Conservation (phyloP, 495 filamentous ascomycete species). For the Daldinia grandis region DNA sequence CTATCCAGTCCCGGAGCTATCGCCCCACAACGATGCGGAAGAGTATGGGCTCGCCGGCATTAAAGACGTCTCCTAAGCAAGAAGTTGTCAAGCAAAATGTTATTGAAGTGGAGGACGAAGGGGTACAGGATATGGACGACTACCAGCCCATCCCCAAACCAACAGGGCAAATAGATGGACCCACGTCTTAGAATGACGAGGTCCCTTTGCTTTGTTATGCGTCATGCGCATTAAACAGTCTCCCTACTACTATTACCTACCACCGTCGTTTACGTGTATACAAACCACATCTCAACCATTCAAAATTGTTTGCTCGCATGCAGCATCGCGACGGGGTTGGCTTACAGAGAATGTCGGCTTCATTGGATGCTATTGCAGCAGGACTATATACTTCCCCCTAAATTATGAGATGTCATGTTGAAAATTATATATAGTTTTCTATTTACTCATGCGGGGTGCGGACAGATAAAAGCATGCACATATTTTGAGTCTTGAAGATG, state of each 20-base stretch:
- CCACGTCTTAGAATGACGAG: constrained; percentile 30
- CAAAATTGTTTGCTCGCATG: constrained; percentile 18
- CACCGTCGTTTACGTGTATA: constrained; percentile 20
- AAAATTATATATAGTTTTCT: constrained; percentile 18
- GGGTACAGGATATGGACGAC: constrained; percentile 51
- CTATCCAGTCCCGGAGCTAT: constrained; percentile 43
- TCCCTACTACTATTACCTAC: constrained; percentile 2
- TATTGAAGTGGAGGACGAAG: constrained; percentile 50
- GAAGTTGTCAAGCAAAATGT: constrained; percentile 37
- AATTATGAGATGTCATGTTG: constrained; percentile 10
- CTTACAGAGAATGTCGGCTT: constrained; percentile 28
- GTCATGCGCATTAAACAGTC: constrained; percentile 12
- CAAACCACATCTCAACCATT: not conserved
- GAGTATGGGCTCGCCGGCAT: constrained; percentile 29
- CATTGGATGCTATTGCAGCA: constrained; percentile 4
- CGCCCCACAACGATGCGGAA: constrained; percentile 48
- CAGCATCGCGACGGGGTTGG: constrained; percentile 41
- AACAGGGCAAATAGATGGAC: constrained; percentile 35
- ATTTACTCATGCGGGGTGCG: constrained; percentile 10
- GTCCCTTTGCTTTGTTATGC: constrained; percentile 1
- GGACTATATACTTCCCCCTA: not conserved
- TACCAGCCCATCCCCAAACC: constrained; percentile 40
- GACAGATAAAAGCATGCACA: constrained; percentile 38
- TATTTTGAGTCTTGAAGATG: constrained; percentile 13
- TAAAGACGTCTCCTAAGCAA: constrained; percentile 43